Evolutionary conservation across 495 filamentous ascomycete genomes (phyloP), one percentile per base, ranked within the genome.

Genomic region (Coniosporium apollinis): DNA sequence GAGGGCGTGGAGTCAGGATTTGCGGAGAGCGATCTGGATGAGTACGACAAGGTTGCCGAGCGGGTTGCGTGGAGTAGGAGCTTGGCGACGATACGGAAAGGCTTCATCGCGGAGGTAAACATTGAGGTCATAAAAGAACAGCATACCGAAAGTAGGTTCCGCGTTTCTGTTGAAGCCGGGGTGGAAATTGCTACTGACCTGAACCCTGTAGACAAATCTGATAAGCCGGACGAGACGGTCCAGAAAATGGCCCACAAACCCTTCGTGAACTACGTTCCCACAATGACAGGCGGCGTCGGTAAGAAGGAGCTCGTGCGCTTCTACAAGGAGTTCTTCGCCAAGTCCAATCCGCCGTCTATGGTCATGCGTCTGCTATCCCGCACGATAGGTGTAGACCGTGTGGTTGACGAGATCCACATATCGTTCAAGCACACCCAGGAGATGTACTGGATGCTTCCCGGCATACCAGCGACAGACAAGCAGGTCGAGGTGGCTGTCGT

Each of bases 361-460:
- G 59, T 55, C 19, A 64, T 86, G 39, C 72, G 79, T 28, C 65
- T 91, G 1, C 48, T 89, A 4, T 81, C 74, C 4, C 65, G 82
- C 11, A 89, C 82, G 0, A 50, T 67, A 2, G 72, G 72, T 5
- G 55, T 62, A 0, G 70, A 77, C 44, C 61, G 67, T n/a, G 52
- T 77, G 1, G 71, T 72, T 3, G 72, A 76, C 34, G 72, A 76
- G 42, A 50, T 76, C 3, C 60, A 64, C 34, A 46, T 65, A 3
- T 46, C 61, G 2, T 86, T 84, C 44, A 76, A 75, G 19, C 85
- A 94, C 47, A 70, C 77, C 8, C 58, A 65, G 4, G 64, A 66
- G 28, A 66, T 92, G 17, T 75, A 77, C 21, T 92, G 83, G 85
- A 72, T 92, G 46, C 56, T 87, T 0, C 84, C 84, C 0, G 79